A percentile compares a stretch with the other conserved stretches of the same genome.
phyloP scores from a whole-genome alignment of 768 basidiomycete genomes.

The Suillus subaureus region DNA sequence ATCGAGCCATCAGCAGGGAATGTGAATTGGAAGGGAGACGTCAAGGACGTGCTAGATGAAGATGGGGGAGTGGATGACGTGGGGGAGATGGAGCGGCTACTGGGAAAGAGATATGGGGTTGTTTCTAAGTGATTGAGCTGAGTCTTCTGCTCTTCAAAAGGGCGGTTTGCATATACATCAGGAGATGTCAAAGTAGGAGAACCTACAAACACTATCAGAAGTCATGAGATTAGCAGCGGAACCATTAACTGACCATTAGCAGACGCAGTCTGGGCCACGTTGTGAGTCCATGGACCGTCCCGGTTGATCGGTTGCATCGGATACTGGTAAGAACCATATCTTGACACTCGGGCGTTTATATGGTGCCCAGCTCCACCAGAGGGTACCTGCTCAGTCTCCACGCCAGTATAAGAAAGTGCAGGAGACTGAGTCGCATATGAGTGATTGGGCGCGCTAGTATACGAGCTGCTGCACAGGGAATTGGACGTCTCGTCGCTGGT shows the following conservation, averaged over 20 bases:
- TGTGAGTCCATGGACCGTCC: slow-evolving; percentile 32
- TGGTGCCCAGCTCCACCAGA: slow-evolving; percentile 30
- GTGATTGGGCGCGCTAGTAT: slow-evolving; percentile 40
- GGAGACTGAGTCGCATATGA: slow-evolving; percentile 51
- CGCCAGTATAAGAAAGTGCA: slow-evolving; percentile 39
- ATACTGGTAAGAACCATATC: slow-evolving; percentile 56
- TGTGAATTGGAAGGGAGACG: slow-evolving; percentile 67
- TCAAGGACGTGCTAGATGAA: slow-evolving; percentile 61
- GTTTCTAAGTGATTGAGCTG: slow-evolving; percentile 52
- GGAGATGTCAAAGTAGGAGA: slow-evolving; percentile 54
- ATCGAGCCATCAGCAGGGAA: slow-evolving; percentile 55
- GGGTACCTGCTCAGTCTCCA: slow-evolving; percentile 36
- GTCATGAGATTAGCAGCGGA: slow-evolving; percentile 30
- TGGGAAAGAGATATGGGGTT: slow-evolving; percentile 60
- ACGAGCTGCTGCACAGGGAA: slow-evolving; percentile 46
- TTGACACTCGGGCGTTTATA: slow-evolving; percentile 43
- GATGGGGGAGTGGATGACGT: slow-evolving; percentile 61
- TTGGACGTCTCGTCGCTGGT: slow-evolving; percentile 46
- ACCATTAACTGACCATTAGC: slow-evolving; percentile 31
- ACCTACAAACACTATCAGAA: slow-evolving; percentile 46
- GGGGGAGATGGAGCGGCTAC: slow-evolving; percentile 75
- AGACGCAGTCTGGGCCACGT: slow-evolving; percentile 32
- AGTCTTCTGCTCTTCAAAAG: slow-evolving; percentile 61
- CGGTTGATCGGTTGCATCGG: slow-evolving; percentile 37
- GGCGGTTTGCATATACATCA: slow-evolving; percentile 52